Percentiles rank a stretch among this genome's conserved stretches.
These are phyloP conservation scores for Cicer pinnatifidum DNA, from an alignment of 306 rosid genomes.

Conservation along the genomic window DNA sequence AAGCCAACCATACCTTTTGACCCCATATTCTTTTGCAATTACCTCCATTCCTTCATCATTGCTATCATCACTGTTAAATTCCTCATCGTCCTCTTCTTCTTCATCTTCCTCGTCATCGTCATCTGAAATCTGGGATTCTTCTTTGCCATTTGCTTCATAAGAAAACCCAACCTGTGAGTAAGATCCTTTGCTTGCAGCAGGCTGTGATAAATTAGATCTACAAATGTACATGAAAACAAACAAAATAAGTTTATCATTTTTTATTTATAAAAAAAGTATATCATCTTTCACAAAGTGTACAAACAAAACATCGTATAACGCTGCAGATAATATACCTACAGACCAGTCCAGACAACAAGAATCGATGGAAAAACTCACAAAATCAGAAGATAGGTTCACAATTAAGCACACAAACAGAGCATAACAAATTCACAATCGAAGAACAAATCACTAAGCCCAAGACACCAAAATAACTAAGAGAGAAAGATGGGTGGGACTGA, in stretches of 20 bases:
- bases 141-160: constrained; percentile 85
- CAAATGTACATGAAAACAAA: constrained; percentile 43
- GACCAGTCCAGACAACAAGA: constrained; percentile 8
- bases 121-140: constrained; percentile 74
- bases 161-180: constrained; percentile 97
- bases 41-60: constrained; percentile 96
- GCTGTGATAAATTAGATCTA: constrained; percentile 72
- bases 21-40: constrained; percentile 92
- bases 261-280: neutral
- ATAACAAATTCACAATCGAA: neutral
- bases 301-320: constrained; percentile 2
- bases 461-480: neutral
- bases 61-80: constrained; percentile 94
- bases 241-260: constrained; percentile 23
- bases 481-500: neutral
- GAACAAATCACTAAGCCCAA: no score
- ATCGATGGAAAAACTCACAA: neutral
- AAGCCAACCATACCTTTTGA: constrained; percentile 96
- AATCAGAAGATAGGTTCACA: neutral
- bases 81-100: constrained; percentile 83
- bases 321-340: constrained; percentile 12
- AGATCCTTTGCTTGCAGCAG: constrained; percentile 83
- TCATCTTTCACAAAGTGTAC: constrained; percentile 29
- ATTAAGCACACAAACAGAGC: neutral
- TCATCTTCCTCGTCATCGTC: constrained; percentile 85